phyloP scores from a whole-genome alignment of 495 filamentous ascomycete species.

The Chlorociboria aeruginascens region DNA sequence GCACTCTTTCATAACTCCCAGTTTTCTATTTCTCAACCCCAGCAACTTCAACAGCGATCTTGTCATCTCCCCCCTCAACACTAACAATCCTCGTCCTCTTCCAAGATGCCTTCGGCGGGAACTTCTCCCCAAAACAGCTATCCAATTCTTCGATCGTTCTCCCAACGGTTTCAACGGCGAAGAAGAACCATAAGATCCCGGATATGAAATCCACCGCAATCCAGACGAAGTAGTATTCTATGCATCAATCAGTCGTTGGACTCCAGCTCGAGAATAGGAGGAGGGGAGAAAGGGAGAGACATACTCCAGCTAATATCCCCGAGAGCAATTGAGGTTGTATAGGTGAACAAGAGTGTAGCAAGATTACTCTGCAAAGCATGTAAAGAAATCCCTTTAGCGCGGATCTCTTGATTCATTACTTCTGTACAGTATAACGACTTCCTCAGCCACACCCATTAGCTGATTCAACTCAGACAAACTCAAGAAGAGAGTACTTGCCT shows the following conservation, averaged over 20 bases:
- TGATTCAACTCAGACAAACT: not conserved
- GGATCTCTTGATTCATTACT: constrained; percentile 5
- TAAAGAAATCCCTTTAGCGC: constrained; percentile 4
- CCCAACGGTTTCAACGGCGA: constrained; percentile 4
- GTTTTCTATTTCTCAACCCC: too few species aligned
- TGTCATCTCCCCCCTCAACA: not conserved
- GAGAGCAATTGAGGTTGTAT: constrained; percentile 5
- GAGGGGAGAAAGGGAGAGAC: not conserved
- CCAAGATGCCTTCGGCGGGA: constrained; percentile 1
- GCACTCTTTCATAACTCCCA: too few species aligned
- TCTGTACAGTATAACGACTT: constrained; percentile 5
- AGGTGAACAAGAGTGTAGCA: constrained; percentile 2
- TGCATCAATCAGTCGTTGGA: not conserved
- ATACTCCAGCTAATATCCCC: constrained; percentile 4
- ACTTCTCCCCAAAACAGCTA: constrained; percentile 5
- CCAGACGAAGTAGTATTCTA: constrained; percentile 11
- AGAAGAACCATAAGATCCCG: constrained; percentile 7
- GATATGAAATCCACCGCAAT: constrained; percentile 4
- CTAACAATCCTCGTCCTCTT: constrained; percentile 4
- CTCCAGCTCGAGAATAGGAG: not conserved
- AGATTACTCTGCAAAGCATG: constrained; percentile 5
- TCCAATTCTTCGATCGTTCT: constrained; percentile 10
- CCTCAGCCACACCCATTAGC: not conserved
- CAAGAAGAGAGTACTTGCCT: not conserved
- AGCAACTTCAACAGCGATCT: too few species aligned